Conservation (phyloP, 768 basidiomycete genomes). For the Pleurotus sapidus region DNA sequence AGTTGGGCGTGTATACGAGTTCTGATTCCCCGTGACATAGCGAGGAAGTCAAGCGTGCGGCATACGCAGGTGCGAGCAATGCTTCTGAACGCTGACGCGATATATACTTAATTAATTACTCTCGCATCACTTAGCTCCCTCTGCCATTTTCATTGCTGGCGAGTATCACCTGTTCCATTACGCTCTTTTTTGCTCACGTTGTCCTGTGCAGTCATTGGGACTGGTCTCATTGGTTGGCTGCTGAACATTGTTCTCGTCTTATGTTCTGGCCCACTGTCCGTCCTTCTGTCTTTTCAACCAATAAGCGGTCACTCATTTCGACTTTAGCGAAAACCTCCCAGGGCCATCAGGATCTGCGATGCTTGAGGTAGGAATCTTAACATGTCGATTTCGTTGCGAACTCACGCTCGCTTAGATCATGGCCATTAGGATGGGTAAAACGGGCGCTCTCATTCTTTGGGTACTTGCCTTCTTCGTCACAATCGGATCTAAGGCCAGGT, state of each 20-base stretch:
- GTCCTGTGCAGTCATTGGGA: constrained; percentile 56
- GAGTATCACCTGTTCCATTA: constrained; percentile 8
- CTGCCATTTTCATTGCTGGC: constrained; percentile 62
- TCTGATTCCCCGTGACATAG: constrained; percentile 28
- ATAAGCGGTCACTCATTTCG: constrained; percentile 10
- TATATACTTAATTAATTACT: constrained; percentile 10
- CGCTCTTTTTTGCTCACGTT: not conserved
- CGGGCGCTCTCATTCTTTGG: constrained; percentile 79
- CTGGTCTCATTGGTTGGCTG: constrained; percentile 79
- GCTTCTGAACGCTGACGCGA: not conserved
- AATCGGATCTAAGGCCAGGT: too few relatives aligned
- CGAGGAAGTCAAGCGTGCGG: constrained; percentile 78
- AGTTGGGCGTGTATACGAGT: constrained; percentile 1
- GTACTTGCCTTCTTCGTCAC: constrained; percentile 26
- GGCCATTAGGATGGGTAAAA: constrained; percentile 69
- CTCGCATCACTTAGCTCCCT: constrained; percentile 33
- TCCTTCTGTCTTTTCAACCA: constrained; percentile 6
- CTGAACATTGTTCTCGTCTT: constrained; percentile 86
- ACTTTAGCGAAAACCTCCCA: constrained; percentile 57
- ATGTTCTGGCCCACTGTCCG: constrained; percentile 75
- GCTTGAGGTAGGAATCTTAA: constrained; percentile 43
- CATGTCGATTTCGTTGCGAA: not conserved
- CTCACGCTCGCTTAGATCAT: constrained; percentile 53
- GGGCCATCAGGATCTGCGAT: constrained; percentile 72
- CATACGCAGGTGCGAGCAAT: constrained; percentile 57